A percentile compares a stretch with the other conserved stretches of the same genome.
These are phyloP conservation scores for Aspergillus unguis DNA, from an alignment of 2,329 filamentous ascomycete species.

Conservation along the genomic window DNA sequence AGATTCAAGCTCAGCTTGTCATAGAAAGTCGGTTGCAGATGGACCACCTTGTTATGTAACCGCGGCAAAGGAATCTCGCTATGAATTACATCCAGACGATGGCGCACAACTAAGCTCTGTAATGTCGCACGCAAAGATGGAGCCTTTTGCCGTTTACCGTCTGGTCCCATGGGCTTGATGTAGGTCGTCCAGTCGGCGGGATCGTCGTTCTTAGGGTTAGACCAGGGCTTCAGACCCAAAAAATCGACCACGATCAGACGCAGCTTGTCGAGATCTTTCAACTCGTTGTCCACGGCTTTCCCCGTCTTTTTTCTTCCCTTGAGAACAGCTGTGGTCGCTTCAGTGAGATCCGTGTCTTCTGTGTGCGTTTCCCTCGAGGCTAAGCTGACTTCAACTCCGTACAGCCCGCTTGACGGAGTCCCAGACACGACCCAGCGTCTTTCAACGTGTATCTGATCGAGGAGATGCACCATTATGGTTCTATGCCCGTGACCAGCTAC, in stretches of 20 bases:
- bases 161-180: slow-evolving; percentile 59
- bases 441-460: slow-evolving; percentile 57
- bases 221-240: slow-evolving; percentile 75
- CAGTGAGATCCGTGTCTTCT: slow-evolving; percentile 33
- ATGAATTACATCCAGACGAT: slow-evolving; percentile 68
- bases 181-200: slow-evolving; percentile 71
- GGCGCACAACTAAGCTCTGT: slow-evolving; percentile 78
- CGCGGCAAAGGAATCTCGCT: slow-evolving; percentile 63
- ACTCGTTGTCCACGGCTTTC: slow-evolving; percentile 52
- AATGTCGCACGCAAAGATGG: slow-evolving; percentile 62
- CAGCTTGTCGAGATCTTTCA: slow-evolving; percentile 63
- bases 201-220: slow-evolving; percentile 57
- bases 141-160: slow-evolving; percentile 48
- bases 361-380: slow-evolving; percentile 39
- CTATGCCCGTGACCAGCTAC: slow-evolving; percentile 65
- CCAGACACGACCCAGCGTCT: slow-evolving; percentile 87
- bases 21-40: slow-evolving; percentile 77
- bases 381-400: slow-evolving; percentile 66
- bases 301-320: slow-evolving; percentile 35
- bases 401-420: slow-evolving; percentile 79
- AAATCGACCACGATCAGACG: slow-evolving; percentile 67
- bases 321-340: slow-evolving; percentile 32
- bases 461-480: slow-evolving; percentile 56
- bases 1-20: slow-evolving; percentile 80
- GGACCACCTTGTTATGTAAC: slow-evolving; percentile 67